Evolutionary conservation across 331 rosid genomes (phyloP).

Genomic region (Prunus yedoensis): DNA sequence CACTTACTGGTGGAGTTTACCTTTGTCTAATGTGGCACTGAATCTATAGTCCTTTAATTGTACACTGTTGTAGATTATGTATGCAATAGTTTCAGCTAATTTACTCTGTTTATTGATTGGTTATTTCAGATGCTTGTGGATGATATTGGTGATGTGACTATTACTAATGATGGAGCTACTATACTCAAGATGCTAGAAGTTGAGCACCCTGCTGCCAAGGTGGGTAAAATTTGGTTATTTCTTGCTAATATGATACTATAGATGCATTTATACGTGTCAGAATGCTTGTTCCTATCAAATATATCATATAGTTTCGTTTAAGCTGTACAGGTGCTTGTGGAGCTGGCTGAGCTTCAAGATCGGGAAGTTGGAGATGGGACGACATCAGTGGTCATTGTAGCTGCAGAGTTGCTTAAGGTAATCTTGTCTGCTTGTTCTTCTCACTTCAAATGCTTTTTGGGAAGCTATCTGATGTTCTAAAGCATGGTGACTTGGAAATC

Average conservation of each 20-base stretch:
- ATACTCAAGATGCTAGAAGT: constrained; percentile 96
- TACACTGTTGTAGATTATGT: not conserved
- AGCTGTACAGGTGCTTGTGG: constrained; percentile 71
- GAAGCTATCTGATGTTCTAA: constrained; percentile 17
- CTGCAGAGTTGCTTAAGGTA: constrained; percentile 93
- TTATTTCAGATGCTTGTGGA: constrained; percentile 85
- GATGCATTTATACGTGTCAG: not conserved
- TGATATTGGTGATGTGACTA: constrained; percentile 91
- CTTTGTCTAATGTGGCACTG: not conserved
- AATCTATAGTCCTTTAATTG: not conserved
- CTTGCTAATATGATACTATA: not conserved
- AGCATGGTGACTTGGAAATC: not conserved
- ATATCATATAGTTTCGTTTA: not conserved
- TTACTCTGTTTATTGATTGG: constrained; percentile 7
- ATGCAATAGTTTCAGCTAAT: not conserved
- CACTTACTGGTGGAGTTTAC: not conserved
- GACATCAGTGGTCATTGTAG: constrained; percentile 90
- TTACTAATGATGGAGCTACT: constrained; percentile 97
- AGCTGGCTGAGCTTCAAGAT: constrained; percentile 94
- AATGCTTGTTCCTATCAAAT: not conserved
- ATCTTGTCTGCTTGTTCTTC: not conserved
- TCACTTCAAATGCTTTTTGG: not conserved
- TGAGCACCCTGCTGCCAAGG: constrained; percentile 99
- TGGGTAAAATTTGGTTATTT: constrained; percentile 15
- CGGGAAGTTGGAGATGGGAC: constrained; percentile 99